Percentiles rank a stretch among this genome's conserved stretches.
phyloP scores from a whole-genome alignment of 106 monocot genomes.

The Phalaenopsis equestris region DNA sequence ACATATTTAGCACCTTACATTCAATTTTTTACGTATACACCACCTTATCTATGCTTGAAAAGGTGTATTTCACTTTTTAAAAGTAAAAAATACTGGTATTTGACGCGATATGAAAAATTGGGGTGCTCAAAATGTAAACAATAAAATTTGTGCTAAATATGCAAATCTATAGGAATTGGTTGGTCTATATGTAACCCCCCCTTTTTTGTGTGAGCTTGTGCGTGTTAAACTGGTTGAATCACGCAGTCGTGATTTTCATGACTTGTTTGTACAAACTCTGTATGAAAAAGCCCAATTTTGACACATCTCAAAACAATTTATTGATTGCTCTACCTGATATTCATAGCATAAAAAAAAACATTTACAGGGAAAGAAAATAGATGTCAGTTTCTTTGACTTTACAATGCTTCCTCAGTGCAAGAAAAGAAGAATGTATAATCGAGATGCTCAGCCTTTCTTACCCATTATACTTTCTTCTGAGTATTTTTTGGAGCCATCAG shows the following conservation, averaged over 20 bases:
- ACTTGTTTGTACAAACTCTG: background rate
- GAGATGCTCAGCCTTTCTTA: constrained; percentile 14
- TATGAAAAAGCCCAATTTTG: background rate
- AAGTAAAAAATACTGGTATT: too few species aligned
- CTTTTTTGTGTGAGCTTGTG: background rate
- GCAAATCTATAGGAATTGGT: too few species aligned
- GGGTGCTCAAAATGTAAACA: too few species aligned
- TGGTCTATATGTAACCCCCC: too few species aligned
- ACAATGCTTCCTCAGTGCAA: constrained; percentile 5
- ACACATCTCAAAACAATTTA: background rate
- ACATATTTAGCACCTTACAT: too few species aligned
- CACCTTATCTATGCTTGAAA: too few species aligned
- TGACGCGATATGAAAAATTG: too few species aligned
- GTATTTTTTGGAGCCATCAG: constrained; percentile 59
- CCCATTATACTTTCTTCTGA: constrained; percentile 44
- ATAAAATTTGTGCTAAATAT: too few species aligned
- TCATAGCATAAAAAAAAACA: background rate
- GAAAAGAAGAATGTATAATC: constrained; percentile 9
- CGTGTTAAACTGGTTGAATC: background rate
- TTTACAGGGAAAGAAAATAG: background rate
- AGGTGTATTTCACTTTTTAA: too few species aligned
- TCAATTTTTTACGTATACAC: too few species aligned
- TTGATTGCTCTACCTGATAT: background rate
- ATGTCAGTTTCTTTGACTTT: background rate
- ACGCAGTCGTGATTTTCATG: background rate